These are phyloP conservation scores for Botrytis deweyae DNA, from an alignment of 2,329 filamentous ascomycete species.

Conservation along the genomic window DNA sequence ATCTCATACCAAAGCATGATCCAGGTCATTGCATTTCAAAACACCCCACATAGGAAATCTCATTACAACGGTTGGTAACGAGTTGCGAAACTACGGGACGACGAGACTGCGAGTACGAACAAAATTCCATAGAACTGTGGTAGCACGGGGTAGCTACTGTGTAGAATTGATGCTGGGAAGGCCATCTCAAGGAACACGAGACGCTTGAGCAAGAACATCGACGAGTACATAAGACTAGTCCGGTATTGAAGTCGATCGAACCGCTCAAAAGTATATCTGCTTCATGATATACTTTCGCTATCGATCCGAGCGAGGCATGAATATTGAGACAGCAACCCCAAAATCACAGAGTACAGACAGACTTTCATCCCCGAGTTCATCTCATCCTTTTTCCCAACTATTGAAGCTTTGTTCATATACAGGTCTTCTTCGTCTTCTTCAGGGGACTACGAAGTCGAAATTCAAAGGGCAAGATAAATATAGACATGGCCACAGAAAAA, in stretches of 20 bases:
- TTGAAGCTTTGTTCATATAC: slow-evolving; percentile 16
- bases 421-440: slow-evolving; percentile 1
- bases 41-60: background rate
- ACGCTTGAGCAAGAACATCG: background rate
- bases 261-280: slow-evolving; percentile 1
- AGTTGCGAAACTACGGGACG: background rate
- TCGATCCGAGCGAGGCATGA: background rate
- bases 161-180: background rate
- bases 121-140: background rate
- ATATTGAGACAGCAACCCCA: background rate
- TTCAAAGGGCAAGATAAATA: slow-evolving; percentile 5
- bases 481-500: slow-evolving; percentile 13
- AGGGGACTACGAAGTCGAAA: background rate
- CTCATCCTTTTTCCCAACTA: slow-evolving; percentile 16
- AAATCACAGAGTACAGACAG: background rate
- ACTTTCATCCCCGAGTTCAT: slow-evolving; percentile 9
- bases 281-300: background rate
- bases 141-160: no score
- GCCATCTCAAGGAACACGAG: background rate
- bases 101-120: background rate
- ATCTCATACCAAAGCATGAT: background rate
- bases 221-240: background rate
- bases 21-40: slow-evolving; percentile 4
- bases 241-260: background rate
- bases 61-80: slow-evolving; percentile 8